phyloP scores from a whole-genome alignment of 768 basidiomycete species.

The Leccinum truebloodii region DNA sequence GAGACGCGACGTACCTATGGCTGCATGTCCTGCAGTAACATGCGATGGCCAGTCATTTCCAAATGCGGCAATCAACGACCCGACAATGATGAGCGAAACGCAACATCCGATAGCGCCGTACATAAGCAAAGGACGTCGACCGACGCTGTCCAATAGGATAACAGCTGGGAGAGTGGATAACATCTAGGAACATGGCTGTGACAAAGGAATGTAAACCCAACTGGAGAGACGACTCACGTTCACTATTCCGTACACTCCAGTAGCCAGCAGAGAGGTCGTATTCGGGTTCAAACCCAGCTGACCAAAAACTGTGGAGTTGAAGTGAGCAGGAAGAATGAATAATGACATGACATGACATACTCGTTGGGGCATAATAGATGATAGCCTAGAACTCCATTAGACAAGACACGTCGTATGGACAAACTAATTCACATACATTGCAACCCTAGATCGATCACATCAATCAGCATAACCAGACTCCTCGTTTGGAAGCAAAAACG shows the following conservation, averaged over 20 bases:
- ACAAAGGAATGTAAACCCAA: background rate
- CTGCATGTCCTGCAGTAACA: constrained; percentile 25
- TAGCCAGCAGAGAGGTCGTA: constrained; percentile 43
- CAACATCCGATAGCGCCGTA: constrained; percentile 39
- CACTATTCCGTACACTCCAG: constrained; percentile 41
- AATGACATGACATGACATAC: constrained; percentile 10
- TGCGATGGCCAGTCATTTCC: constrained; percentile 33
- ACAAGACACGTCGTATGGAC: background rate
- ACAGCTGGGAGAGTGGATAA: constrained; percentile 39
- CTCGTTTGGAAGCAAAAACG: constrained; percentile 2
- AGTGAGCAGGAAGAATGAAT: constrained; percentile 14
- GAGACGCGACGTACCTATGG: constrained; percentile 29
- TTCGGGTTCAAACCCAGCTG: constrained; percentile 42
- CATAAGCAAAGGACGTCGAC: constrained; percentile 42
- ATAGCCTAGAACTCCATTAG: constrained; percentile 24
- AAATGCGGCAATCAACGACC: constrained; percentile 29
- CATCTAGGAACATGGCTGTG: constrained; percentile 21
- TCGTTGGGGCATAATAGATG: constrained; percentile 30
- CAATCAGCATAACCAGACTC: background rate
- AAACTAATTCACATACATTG: constrained; percentile 22
- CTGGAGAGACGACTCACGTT: constrained; percentile 19
- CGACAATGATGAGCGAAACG: constrained; percentile 30
- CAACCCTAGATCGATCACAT: constrained; percentile 20
- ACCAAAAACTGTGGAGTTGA: constrained; percentile 36
- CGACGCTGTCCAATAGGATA: constrained; percentile 38